Evolutionary conservation across 768 basidiomycete species (phyloP).

Genomic region (Collybiopsis luxurians): DNA sequence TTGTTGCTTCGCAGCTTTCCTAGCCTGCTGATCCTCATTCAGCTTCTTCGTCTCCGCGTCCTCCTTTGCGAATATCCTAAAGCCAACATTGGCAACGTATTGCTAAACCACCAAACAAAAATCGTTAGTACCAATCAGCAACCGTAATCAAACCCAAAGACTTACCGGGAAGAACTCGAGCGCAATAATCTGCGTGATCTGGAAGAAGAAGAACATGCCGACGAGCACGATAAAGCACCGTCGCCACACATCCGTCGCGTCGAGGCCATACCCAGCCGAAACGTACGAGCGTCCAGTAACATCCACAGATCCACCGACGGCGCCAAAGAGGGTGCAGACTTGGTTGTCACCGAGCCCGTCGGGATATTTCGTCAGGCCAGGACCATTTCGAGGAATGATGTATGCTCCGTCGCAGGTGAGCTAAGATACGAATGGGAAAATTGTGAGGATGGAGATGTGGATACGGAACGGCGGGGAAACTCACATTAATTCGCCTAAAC

Average conservation of each 20-base stretch:
- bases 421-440: constrained; percentile 23
- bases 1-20: constrained; percentile 39
- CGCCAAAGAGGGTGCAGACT: constrained; percentile 75
- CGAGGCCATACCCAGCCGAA: constrained; percentile 47
- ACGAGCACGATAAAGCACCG: constrained; percentile 69
- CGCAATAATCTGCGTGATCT: constrained; percentile 62
- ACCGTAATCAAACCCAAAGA: no score
- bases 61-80: constrained; percentile 63
- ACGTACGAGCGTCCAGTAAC: constrained; percentile 67
- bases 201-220: constrained; percentile 69
- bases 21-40: constrained; percentile 51
- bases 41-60: constrained; percentile 48
- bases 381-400: constrained; percentile 63
- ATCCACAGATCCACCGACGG: constrained; percentile 48
- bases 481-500: constrained; percentile 65
- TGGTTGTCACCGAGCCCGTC: constrained; percentile 61
- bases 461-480: constrained; percentile 17
- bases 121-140: constrained; percentile 14
- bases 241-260: constrained; percentile 55
- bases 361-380: constrained; percentile 57
- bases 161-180: constrained; percentile 65
- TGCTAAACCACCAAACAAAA: constrained; percentile 28
- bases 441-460: constrained; percentile 5
- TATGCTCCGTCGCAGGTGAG: constrained; percentile 64
- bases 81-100: constrained; percentile 46